Evolutionary conservation across 208 protist species (phyloP), one percentile per base, ranked within the genome.

Genomic region (Leishmania lainsoni): DNA sequence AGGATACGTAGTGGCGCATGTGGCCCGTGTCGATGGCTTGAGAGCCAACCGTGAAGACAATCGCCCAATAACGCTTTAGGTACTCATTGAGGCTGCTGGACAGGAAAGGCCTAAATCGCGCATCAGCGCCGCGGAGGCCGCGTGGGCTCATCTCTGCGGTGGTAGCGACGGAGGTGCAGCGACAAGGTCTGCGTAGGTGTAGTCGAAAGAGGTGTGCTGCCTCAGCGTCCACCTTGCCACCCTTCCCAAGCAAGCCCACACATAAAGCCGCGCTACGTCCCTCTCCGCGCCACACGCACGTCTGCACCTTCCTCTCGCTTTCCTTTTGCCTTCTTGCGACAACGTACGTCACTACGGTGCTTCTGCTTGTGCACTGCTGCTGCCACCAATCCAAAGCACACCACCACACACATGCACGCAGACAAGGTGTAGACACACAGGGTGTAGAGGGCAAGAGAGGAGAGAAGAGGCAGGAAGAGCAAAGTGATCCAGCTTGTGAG

Each of bases 1-100:
- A 98, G 42, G 91, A 90, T 16, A 95, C 79, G 84, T 98, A 98
- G 85, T 98, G 91, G 4, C 93, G 89, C 87, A 98, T 95, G 84
- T 95, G 93, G 0, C 91, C 92, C 29, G 93, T 96, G 49, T 96
- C 92, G 32, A 96, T 88, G 22, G 91, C 85, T 54, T 90, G 85
- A 3, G 92, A 85, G 17, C 87, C 90, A 22, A 95, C 85, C 5
- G 94, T 96, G 81, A 98, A 96, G 63, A 95, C 90, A 12, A 98
- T 76, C 0, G 93, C 91, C 93, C 94, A 98, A 75, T 96, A 98
- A 29, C 85, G 89, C 45, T 80, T 78, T n/a, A 96, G 68, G 81
- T 96, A 96, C 20, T 89, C 90, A 39, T 91, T 87, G 17, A 98
- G 81, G 54, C 56, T 76, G 48, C 73, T 61, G 0, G 92, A 93